Evolutionary conservation across 495 filamentous ascomycete species (phyloP), one percentile per base, ranked within the genome.

Genomic region (Podospora pseudocomata): DNA sequence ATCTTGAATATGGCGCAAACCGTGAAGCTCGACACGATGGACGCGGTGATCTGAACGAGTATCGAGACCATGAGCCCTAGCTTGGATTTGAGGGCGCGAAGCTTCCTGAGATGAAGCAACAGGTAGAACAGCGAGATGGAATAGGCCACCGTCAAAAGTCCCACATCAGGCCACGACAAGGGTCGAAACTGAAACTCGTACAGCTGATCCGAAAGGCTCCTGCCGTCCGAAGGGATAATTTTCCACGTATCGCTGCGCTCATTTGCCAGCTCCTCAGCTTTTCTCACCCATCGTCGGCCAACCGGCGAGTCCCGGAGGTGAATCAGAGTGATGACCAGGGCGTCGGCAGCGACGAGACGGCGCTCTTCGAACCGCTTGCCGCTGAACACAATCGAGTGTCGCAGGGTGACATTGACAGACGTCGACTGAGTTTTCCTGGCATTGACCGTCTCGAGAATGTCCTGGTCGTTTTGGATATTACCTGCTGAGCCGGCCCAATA

Each of bases 171-270:
- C 44, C 79, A 78, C 32, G 86, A 88, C 73, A 92, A 83, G 4
- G 88, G 90, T 58, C 85, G 84, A 73, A 90, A 91, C 63, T 87
- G 85, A 76, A 92, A 92, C 75, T 92, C 86, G 70, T 91, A 92
- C 15, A 91, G 80, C 64, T 84, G 84, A 65, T 82, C 88, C 9
- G 76, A 77, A 4, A 68, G 74, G 53, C 83, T 80, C 34, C 73
- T 77, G 54, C 86, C 88, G 67, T 87, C 80, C 4, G 71, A 66
- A 7, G 89, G 89, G 73, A 89, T 89, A 18, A 91, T 74, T 15
- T 83, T 80, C 86, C 88, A 91, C 72, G 83, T 82, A 66, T 76
- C 71, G 4, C 71, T 66, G 59, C 74, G 74, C 55, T 76, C 70
- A 1, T 74, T 44, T 16, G 86, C 84, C 55, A 92, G 75, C 53